Evolutionary conservation across 306 rosid genomes (phyloP), one percentile per base, ranked within the genome.

Genomic region (Citrullus amarus): DNA sequence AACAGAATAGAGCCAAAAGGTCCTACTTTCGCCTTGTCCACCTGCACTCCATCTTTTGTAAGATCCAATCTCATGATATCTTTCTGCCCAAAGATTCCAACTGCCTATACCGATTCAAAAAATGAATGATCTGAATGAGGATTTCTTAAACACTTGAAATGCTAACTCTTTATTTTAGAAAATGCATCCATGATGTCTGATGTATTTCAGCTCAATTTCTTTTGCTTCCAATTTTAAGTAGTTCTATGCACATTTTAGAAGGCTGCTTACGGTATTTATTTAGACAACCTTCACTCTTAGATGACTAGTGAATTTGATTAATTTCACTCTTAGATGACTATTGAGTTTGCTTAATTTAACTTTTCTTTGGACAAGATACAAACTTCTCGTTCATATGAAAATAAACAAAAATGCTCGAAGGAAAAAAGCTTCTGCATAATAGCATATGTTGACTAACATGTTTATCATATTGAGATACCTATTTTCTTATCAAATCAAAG

Each of bases 21-120:
- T 79, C 99, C 99, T 53, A 95, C 97, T 91, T 90, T 92, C 80
- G 99, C 97, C 81, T 91, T 95, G 82, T 89, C 86, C 78, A 92
- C 90, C 30, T 44, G 79, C 34, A 86, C 51, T 69, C 91, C 93
- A 18, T 88, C 83, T 76, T 43, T 79, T 6, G 93, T 85, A 80
- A 95, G 96, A 88, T 92, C 99, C 86, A 95, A 79, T 84, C 91
- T 88, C 84, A 85, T 79, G 78, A 89, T 78, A 80, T 90, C 89
- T 85, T 86, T 92, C 51, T 79, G 83, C 62, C 92, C 93, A 67
- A 87, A 25, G 63, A 95, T 67, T 68, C 93, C 96, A 88, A 78
- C 91, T 75, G 90, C 90, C 97, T 95, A 83, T 65, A 84, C 75
- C 63, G 67, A 79, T 60, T 83, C 20, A 62, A 74, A 86, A 78